Evolutionary conservation across 768 basidiomycete species (phyloP).

Genomic region (Leccinum aurantiacum): DNA sequence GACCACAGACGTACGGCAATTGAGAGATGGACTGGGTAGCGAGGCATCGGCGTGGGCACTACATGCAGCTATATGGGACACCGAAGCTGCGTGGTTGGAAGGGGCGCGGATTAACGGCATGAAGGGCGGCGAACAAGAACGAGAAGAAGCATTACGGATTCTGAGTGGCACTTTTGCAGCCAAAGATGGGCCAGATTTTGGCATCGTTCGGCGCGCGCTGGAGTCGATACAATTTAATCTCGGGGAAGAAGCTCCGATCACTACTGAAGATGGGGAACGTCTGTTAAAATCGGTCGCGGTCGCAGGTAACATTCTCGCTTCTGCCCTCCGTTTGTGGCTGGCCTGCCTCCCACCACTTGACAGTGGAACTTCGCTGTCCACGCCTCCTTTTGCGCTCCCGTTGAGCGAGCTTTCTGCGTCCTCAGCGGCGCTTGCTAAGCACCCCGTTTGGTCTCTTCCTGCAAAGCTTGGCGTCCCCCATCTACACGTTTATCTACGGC

Average conservation of each 20-base stretch:
- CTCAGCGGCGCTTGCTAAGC: slow-evolving; percentile 48
- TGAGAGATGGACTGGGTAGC: slow-evolving; percentile 36
- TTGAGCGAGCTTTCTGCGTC: slow-evolving; percentile 54
- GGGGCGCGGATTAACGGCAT: slow-evolving; percentile 73
- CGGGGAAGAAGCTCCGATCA: neutral
- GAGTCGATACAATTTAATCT: slow-evolving; percentile 35
- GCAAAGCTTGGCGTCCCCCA: neutral
- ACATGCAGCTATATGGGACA: slow-evolving; percentile 40
- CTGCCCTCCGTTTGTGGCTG: slow-evolving; percentile 63
- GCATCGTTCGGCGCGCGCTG: slow-evolving; percentile 39
- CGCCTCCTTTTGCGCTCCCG: slow-evolving; percentile 64
- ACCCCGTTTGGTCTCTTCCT: slow-evolving; percentile 49
- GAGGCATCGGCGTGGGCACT: slow-evolving; percentile 26
- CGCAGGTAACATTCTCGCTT: slow-evolving; percentile 40
- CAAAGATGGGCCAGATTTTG: slow-evolving; percentile 33
- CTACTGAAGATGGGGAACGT: slow-evolving; percentile 7
- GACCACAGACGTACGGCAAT: slow-evolving; percentile 53
- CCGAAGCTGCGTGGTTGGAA: slow-evolving; percentile 67
- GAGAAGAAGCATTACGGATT: slow-evolving; percentile 36
- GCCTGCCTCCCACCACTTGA: slow-evolving; percentile 51
- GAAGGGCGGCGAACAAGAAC: slow-evolving; percentile 65
- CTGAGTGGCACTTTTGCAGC: slow-evolving; percentile 41
- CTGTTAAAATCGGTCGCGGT: slow-evolving; percentile 32
- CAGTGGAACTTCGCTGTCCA: slow-evolving; percentile 36
- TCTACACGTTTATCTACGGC: slow-evolving; percentile 34